These are phyloP conservation scores for Parafenestella ontariensis DNA, from an alignment of 2,329 filamentous ascomycete genomes.

Conservation along the genomic window DNA sequence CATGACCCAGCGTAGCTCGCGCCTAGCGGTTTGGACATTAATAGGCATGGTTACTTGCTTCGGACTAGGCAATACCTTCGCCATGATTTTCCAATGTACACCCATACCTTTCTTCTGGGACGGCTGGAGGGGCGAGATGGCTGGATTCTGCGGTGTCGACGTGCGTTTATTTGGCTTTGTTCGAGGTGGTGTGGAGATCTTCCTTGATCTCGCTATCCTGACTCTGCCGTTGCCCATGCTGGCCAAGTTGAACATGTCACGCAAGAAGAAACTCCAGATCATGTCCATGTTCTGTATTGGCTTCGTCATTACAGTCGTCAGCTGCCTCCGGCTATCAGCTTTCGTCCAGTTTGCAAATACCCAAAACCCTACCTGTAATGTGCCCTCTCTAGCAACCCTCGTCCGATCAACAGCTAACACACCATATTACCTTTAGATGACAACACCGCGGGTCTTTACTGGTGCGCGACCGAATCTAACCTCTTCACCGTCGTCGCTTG, in stretches of 20 bases:
- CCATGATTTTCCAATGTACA: conserved; percentile 47
- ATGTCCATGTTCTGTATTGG: conserved; percentile 40
- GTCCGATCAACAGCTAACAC: not conserved
- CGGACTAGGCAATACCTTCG: conserved; percentile 31
- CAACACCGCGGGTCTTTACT: conserved; percentile 33
- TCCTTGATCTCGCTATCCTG: conserved; percentile 33
- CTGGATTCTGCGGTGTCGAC: conserved; percentile 45
- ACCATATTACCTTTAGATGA: conserved; percentile 21
- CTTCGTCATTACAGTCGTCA: conserved; percentile 31
- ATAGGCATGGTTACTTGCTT: conserved; percentile 30
- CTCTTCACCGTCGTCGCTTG: conserved; percentile 37
- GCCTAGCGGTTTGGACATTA: conserved; percentile 26
- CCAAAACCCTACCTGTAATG: conserved; percentile 16
- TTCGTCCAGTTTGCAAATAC: conserved; percentile 23
- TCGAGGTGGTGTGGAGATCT: conserved; percentile 38
- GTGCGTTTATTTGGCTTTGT: conserved; percentile 50
- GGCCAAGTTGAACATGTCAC: conserved; percentile 29
- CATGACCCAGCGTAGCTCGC: conserved; percentile 27
- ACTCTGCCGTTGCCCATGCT: conserved; percentile 33
- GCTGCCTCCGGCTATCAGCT: conserved; percentile 19
- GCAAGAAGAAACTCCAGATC: conserved; percentile 35
- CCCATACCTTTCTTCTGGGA: conserved; percentile 51
- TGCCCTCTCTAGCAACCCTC: not conserved
- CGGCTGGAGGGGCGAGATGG: conserved; percentile 48
- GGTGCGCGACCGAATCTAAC: conserved; percentile 35